These are phyloP conservation scores for Russula sp. DNA, from an alignment of 768 basidiomycete genomes.

Conservation along the genomic window DNA sequence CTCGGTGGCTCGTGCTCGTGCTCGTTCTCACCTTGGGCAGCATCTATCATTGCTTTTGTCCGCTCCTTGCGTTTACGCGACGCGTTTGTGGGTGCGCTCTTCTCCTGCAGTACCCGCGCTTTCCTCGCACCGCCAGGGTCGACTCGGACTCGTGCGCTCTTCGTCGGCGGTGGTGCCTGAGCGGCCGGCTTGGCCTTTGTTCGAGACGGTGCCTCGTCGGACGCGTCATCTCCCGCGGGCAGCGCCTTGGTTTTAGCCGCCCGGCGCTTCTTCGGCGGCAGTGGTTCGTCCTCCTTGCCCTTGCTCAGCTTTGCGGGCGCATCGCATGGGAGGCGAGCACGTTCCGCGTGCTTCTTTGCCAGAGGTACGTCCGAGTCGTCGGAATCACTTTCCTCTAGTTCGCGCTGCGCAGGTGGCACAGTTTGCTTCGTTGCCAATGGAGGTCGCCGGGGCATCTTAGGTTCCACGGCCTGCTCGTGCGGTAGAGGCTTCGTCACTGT, in stretches of 20 bases:
- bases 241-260: background rate
- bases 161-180: background rate
- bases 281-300: background rate
- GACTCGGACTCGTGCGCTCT: background rate
- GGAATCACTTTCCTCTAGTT: background rate
- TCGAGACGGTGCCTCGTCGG: background rate
- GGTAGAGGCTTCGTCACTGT: no score
- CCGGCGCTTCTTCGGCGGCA: background rate
- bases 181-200: background rate
- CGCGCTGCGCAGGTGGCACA: background rate
- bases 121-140: background rate
- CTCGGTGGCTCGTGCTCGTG: background rate
- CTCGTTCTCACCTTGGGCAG: background rate
- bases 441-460: background rate
- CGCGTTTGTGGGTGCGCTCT: background rate
- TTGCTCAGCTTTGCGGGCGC: background rate
- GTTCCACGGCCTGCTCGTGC: background rate
- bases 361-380: slow-evolving; percentile 8
- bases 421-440: background rate
- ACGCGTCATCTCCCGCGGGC: background rate
- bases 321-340: no score
- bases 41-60: background rate
- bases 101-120: background rate
- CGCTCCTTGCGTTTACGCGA: slow-evolving; percentile 7
- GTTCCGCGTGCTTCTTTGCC: background rate